Evolutionary conservation across 2,329 filamentous ascomycete genomes (phyloP), one percentile per base, ranked within the genome.

Genomic region (Colletotrichum karsti): DNA sequence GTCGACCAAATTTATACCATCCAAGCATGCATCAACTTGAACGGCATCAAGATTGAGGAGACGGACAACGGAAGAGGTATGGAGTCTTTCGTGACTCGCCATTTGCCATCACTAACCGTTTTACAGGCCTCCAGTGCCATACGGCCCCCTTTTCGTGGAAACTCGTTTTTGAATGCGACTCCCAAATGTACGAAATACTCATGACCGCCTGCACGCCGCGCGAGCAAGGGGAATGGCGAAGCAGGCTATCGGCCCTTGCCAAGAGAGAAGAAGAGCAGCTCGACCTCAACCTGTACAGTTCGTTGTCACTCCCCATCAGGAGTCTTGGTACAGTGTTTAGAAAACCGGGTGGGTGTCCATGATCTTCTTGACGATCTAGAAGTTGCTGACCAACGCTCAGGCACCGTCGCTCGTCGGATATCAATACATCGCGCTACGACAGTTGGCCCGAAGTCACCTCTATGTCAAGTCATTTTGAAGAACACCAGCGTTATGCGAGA

Each of bases 131-230:
- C 7, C 94, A 95, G 83, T 98, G 94, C 74, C 91, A 96, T 70
- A 93, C 92, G 3, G 93, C 93, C 1, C 90, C 93, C 0, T 93
- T 93, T 77, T 96, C 94, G 1, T 98, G 95, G 95, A 99, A 98
- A 77, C 75, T 98, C 10, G 85, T 93, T 3, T 98, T 98, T 74
- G 91, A 96, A 76, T 88, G 89, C 71, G 86, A 92, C 63, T 88
- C 92, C 71, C 90, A 92, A 67, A 83, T 95, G 59, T 95, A 93
- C 76, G 95, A 98, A 78, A 80, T 97, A 15, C 90, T 98, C 42
- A 85, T 97, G 81, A 97, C 92, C 71, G 95, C 94, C 37, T 97
- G 94, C 73, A 95, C 92, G 1, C 84, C 89, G 1, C 89, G 87
- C 42, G 95, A 99, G 77, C 93, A 96, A 74, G 82, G 87, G 50